Evolutionary conservation across 805 yeast species (phyloP), one percentile per base, ranked within the genome.

Genomic region (Peterozyma xylosa): DNA sequence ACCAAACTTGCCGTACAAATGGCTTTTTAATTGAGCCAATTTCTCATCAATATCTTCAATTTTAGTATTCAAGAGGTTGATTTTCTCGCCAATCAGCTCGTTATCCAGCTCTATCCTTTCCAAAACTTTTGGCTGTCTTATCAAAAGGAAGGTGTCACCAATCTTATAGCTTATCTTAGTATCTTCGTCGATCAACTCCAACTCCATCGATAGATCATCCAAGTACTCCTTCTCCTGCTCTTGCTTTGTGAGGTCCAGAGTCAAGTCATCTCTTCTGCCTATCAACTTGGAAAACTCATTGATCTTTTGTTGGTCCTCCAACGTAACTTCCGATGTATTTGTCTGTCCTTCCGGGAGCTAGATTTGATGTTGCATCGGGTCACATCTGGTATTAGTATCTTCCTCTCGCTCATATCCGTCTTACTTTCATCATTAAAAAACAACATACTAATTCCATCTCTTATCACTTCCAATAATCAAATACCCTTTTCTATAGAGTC

Each of bases 261-360:
- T 67, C 11, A 80, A 59, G 15, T 71, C 70, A 50, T 86, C 88
- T 51, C 82, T 80, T 48, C 82, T 78, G 50, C 80, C 70, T 47
- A 89, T 86, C 49, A 89, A 70, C 38, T 89, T 84, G 13, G 96
- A 86, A 58, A 93, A 91, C 59, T 79, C 79, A 63, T 91, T 93
- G 67, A 91, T 91, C 57, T 78, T 78, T 58, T 85, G 81, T 66
- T 91, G 99, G 60, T 91, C 98, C 46, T 77, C 86, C 83, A 87
- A 81, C 27, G 73, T 63, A 21, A 85, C 95, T 50, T 82, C 86
- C 0, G 71, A 60, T 5, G 71, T 71, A 56, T 77, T 77, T 41
- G 59, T 58, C 50, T 75, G 76, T 27, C 82, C 82, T 50, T 72
- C 71, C 2, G 84, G 83, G 44, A 78, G 50, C 49, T 63, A 46